Base-by-base conservation (phyloP, 148 eudicot species). In the Persicaria tinctoria region DNA sequence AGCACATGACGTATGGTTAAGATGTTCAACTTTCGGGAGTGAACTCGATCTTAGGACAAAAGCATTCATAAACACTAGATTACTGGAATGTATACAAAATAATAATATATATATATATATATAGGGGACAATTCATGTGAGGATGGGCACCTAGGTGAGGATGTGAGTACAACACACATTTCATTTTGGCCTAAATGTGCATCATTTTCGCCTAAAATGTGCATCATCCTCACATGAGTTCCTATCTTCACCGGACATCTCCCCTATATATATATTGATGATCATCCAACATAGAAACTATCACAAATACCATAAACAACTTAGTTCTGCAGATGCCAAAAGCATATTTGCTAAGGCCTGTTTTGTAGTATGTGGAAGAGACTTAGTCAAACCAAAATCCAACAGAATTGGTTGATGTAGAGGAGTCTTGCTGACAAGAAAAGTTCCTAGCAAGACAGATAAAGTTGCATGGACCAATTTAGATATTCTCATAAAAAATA, bases 261-360 rank as follows among this genome's bases (percentile, higher is more conserved):
- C 38, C 38, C 38, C 38, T 32, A 32, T 32, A 32, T 32, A 2
- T 16, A 62, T 62, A 45, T 5, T 9, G 32, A 6, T 32, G 14
- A 12, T 62, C 45, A 62, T 32, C 14, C 11, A 12, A 62, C 68
- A 62, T 9, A 71, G 47, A 71, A 71, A 71, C 27, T 46, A 18
- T 13, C 16, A 16, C 55, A 71, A 45, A 70, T 48, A 48, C 14
- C 4, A 70, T 32, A 16, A 70, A 45, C 4, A 76, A 23, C 92
- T 72, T 73, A 95, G 97, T 97, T 95, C 99, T 11, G 89, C 84
- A 85, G 99, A 85, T 77, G 99, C 97, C 73, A 95, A 77, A 74
- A 95, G 88, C 99, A 95, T 95, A 83, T 92, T 92, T 75, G 99
- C 99, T 50, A 95, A 80, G 85, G 97, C 97, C 82, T 90, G 93